A percentile compares a stretch with the other conserved stretches of the same genome.
These are phyloP conservation scores for Dalbergia cochinchinensis DNA, from an alignment of 306 rosid species.

Conservation along the genomic window DNA sequence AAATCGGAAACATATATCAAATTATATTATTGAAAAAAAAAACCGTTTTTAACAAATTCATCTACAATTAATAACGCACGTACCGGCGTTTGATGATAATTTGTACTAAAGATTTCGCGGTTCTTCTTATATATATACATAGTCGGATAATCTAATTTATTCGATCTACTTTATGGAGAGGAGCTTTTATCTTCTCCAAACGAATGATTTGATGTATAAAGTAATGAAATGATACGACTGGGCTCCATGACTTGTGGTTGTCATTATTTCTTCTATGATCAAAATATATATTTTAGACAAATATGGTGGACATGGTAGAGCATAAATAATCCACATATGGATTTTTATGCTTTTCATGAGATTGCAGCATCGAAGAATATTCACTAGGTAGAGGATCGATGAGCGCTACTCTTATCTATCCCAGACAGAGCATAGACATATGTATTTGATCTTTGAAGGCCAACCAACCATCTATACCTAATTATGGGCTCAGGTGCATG, in stretches of 20 bases:
- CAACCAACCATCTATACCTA: slow-evolving; percentile 10
- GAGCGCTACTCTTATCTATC: too few relatives aligned
- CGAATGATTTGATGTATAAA: background rate
- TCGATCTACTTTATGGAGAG: background rate
- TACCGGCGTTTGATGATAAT: too few relatives aligned
- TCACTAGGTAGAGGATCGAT: background rate
- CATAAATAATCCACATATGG: slow-evolving; percentile 4
- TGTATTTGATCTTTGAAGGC: background rate
- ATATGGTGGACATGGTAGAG: slow-evolving; percentile 23
- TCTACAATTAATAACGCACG: too few relatives aligned
- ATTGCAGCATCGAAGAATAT: slow-evolving; percentile 12
- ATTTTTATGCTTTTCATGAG: slow-evolving; percentile 5
- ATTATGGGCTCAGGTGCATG: slow-evolving; percentile 43
- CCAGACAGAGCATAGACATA: slow-evolving; percentile 11
- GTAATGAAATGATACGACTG: background rate
- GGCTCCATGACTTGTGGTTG: background rate
- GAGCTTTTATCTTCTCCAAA: background rate
- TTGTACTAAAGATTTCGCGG: too few relatives aligned
- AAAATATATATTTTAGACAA: background rate
- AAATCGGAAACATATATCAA: too few relatives aligned
- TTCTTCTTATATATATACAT: background rate
- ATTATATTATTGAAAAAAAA: too few relatives aligned
- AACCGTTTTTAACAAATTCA: too few relatives aligned
- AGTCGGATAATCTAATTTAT: background rate
- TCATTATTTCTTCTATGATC: background rate